Percentiles rank a stretch among this genome's conserved stretches.
Evolutionary conservation across 1,284 basidiomycete species (phyloP).

Genomic region (Ustilago vetiveriae): DNA sequence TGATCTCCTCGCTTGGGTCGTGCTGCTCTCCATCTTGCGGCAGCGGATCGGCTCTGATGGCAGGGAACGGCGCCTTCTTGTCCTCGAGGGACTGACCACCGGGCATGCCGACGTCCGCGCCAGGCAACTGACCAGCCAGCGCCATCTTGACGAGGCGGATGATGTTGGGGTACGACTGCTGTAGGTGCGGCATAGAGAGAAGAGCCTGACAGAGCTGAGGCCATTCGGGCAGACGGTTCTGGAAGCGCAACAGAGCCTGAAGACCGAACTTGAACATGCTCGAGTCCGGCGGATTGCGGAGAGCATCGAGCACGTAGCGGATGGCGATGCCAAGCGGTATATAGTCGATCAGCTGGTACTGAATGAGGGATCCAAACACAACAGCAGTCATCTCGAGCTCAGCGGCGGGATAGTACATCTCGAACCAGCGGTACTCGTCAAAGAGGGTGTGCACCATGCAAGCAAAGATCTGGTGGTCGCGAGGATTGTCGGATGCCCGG

Average conservation of each 20-base stretch:
- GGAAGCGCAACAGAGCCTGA: constrained; percentile 88
- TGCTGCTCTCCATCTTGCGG: constrained; percentile 66
- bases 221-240: constrained; percentile 89
- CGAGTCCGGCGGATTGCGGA: constrained; percentile 79
- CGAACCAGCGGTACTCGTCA: constrained; percentile 99
- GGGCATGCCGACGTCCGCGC: constrained; percentile 30
- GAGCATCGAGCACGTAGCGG: constrained; percentile 93
- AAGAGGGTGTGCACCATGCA: constrained; percentile 99
- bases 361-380: constrained; percentile 95
- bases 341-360: constrained; percentile 90
- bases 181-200: constrained; percentile 84
- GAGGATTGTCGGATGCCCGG: constrained; percentile 82
- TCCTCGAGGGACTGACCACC: constrained; percentile 36
- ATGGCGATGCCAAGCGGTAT: constrained; percentile 96
- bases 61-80: constrained; percentile 68
- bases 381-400: constrained; percentile 96
- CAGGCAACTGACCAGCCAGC: constrained; percentile 37
- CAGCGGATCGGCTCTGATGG: constrained; percentile 66
- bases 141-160: constrained; percentile 63
- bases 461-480: constrained; percentile 95
- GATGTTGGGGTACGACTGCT: constrained; percentile 88
- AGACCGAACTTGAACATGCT: constrained; percentile 96
- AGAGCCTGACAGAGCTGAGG: constrained; percentile 90
- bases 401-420: constrained; percentile 86
- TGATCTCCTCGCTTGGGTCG: constrained; percentile 83